Evolutionary conservation across 2,329 filamentous ascomycete genomes (phyloP).

Genomic region (Chrysosporium queenslandicum): DNA sequence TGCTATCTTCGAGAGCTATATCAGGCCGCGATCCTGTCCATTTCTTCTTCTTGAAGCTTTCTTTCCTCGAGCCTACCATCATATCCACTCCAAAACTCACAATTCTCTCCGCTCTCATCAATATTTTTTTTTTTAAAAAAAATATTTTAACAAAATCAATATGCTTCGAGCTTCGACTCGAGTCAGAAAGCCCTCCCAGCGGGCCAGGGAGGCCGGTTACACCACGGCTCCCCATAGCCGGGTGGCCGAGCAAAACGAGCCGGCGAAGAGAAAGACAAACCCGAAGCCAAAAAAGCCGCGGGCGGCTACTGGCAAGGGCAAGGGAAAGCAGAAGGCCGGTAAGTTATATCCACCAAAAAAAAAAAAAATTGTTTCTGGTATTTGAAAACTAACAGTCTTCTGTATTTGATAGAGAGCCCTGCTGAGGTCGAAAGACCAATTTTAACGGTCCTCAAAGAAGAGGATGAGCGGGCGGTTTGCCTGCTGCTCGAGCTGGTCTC

Average conservation of each 20-base stretch:
- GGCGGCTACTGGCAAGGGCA: conserved; percentile 13
- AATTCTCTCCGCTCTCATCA: neutral
- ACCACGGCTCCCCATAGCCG: conserved; percentile 7
- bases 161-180: conserved; percentile 23
- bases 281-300: conserved; percentile 13
- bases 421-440: conserved; percentile 2
- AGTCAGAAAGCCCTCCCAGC: conserved; percentile 24
- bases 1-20: neutral
- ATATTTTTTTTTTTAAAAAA: neutral
- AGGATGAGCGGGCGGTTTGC: conserved; percentile 16
- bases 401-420: neutral
- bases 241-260: conserved; percentile 3
- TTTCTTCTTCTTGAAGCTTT: neutral
- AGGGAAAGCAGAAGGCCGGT: conserved; percentile 9
- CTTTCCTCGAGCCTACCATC: neutral
- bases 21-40: neutral
- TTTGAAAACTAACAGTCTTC: neutral
- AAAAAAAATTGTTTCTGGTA: neutral
- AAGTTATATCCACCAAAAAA: neutral
- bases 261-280: conserved; percentile 2
- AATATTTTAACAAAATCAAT: conserved; percentile 5
- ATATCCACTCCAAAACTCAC: neutral
- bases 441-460: conserved; percentile 10
- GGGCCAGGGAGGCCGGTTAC: conserved; percentile 23
- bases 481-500: conserved; percentile 19